These are phyloP conservation scores for Penicillium hordei DNA, from an alignment of 2,329 filamentous ascomycete genomes.

Conservation along the genomic window DNA sequence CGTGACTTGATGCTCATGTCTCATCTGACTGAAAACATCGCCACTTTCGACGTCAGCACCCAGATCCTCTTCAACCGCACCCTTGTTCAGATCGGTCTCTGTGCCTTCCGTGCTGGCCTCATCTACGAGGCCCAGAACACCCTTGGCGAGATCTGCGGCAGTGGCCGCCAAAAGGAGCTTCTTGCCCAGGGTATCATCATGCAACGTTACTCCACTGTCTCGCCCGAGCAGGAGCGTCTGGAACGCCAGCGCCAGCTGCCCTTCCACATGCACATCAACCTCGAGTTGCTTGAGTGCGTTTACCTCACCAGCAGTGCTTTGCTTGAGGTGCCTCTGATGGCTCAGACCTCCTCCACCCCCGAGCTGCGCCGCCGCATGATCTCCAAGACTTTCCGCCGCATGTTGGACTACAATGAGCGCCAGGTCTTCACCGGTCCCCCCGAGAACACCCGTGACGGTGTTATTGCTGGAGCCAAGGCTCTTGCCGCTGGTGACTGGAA, in stretches of 20 bases:
- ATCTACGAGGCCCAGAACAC: constrained; percentile 98
- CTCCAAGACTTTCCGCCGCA: constrained; percentile 98
- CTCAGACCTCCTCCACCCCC: constrained; percentile 92
- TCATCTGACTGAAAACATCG: constrained; percentile 94
- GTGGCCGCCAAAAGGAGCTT: constrained; percentile 95
- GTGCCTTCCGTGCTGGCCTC: constrained; percentile 93
- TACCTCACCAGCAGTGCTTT: constrained; percentile 99
- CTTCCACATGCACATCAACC: constrained; percentile 99
- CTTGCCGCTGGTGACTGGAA: constrained; percentile 98
- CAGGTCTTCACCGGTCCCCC: constrained; percentile 98
- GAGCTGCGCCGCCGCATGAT: constrained; percentile 97
- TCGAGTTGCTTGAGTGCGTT: constrained; percentile 95
- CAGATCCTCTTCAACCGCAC: constrained; percentile 99
- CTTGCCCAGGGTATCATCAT: constrained; percentile 98
- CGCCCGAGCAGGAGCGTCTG: constrained; percentile 93
- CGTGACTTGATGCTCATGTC: constrained; percentile 99
- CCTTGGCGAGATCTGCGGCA: constrained; percentile 96
- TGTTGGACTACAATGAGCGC: constrained; percentile 98
- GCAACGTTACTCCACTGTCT: constrained; percentile 93
- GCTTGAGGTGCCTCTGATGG: constrained; percentile 93
- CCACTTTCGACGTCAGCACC: constrained; percentile 92
- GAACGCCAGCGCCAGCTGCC: constrained; percentile 97
- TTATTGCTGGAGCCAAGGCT: constrained; percentile 98
- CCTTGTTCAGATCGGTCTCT: constrained; percentile 94
- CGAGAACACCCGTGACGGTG: constrained; percentile 97